Percentiles rank a stretch among this genome's conserved stretches.
Evolutionary conservation across 257 asterid species (phyloP).

Genomic region (Capsicum baccatum): DNA sequence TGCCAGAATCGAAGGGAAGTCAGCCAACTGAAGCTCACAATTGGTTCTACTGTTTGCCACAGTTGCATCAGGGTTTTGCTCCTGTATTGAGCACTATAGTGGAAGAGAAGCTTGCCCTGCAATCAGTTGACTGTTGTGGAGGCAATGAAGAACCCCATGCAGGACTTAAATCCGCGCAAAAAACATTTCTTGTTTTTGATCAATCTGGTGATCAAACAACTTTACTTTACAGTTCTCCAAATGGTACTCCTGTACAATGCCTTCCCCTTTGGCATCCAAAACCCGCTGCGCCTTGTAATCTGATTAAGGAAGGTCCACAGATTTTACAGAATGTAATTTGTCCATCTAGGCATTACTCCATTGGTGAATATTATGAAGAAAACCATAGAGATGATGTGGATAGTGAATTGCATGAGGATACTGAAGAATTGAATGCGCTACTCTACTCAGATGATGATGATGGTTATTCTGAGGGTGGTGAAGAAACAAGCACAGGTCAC

Average conservation of each 20-base stretch:
- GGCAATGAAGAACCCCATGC: slow-evolving; percentile 29
- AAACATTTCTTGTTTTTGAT: slow-evolving; percentile 80
- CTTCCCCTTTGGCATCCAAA: slow-evolving; percentile 45
- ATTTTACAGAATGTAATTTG: slow-evolving; percentile 28
- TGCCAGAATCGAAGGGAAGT: slow-evolving; percentile 34
- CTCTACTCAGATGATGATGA: slow-evolving; percentile 72
- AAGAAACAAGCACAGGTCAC: slow-evolving; percentile 84
- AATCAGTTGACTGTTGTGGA: slow-evolving; percentile 32
- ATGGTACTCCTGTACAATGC: slow-evolving; percentile 43
- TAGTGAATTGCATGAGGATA: slow-evolving; percentile 78
- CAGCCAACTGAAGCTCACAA: slow-evolving; percentile 43
- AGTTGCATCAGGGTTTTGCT: slow-evolving; percentile 45
- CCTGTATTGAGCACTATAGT: slow-evolving; percentile 43
- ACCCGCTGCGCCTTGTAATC: slow-evolving; percentile 35
- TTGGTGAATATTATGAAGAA: slow-evolving; percentile 43
- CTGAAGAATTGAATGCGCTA: slow-evolving; percentile 85
- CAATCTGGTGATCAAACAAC: slow-evolving; percentile 78
- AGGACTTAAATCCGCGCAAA: slow-evolving; percentile 42
- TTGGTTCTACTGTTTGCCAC: slow-evolving; percentile 49
- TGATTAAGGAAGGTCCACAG: slow-evolving; percentile 41
- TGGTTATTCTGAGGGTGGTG: slow-evolving; percentile 62
- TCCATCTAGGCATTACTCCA: slow-evolving; percentile 34
- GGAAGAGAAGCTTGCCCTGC: slow-evolving; percentile 34
- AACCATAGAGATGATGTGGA: slow-evolving; percentile 41
- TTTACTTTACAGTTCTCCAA: slow-evolving; percentile 57